Conservation (phyloP, 2,329 filamentous ascomycete genomes). For the Geosmithia morbida region DNA sequence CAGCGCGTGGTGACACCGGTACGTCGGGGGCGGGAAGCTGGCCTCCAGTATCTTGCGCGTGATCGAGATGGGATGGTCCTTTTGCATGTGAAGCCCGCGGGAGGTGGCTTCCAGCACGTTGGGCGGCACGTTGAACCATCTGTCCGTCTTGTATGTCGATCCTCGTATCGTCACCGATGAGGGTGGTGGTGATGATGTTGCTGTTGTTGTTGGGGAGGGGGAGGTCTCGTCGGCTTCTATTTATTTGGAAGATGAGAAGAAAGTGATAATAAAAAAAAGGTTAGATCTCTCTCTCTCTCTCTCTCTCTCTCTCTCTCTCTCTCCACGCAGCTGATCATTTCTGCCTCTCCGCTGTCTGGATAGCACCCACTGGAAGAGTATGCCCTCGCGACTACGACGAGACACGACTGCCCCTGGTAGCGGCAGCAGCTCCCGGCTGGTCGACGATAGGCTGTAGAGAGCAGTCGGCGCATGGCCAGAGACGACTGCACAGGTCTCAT, state of each 20-base stretch:
- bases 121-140: slow-evolving; percentile 72
- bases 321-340: neutral
- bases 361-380: neutral
- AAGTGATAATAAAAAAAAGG: too few relatives aligned
- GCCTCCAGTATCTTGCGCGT: slow-evolving; percentile 88
- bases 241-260: too few relatives aligned
- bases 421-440: neutral
- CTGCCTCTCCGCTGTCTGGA: too few relatives aligned
- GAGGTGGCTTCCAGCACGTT: slow-evolving; percentile 62
- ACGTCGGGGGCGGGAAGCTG: slow-evolving; percentile 61
- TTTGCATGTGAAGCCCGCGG: slow-evolving; percentile 75
- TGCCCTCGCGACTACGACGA: neutral
- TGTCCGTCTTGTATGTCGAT: slow-evolving; percentile 51
- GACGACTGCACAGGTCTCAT: neutral
- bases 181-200: slow-evolving; percentile 6
- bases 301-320: too few relatives aligned
- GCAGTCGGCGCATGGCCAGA: neutral
- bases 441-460: neutral
- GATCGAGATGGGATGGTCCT: slow-evolving; percentile 79
- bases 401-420: neutral
- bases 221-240: neutral
- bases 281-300: too few relatives aligned
- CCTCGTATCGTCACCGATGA: slow-evolving; percentile 43
- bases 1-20: slow-evolving; percentile 62
- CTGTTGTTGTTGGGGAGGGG: neutral